These are phyloP conservation scores for Mycena olivaceomarginata DNA, from an alignment of 768 basidiomycete genomes.

Conservation along the genomic window DNA sequence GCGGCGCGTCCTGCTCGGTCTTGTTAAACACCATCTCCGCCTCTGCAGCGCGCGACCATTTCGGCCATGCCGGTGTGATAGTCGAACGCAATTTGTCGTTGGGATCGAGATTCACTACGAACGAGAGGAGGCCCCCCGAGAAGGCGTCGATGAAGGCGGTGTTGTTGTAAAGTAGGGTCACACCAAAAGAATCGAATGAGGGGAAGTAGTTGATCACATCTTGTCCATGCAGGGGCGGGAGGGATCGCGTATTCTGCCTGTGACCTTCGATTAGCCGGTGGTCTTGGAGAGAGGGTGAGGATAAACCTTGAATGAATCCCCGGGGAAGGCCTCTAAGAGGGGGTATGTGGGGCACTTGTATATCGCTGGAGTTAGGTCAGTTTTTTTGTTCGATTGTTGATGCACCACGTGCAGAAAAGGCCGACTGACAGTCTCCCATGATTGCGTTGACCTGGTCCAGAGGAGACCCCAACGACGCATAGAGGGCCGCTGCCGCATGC, in stretches of 20 bases:
- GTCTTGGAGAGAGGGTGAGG: too few species aligned
- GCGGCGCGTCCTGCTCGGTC: constrained; percentile 18
- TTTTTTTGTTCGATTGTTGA: neutral
- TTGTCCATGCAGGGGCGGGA: neutral
- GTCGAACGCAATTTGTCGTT: constrained; percentile 46
- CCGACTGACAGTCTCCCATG: constrained; percentile 49
- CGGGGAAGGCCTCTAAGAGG: neutral
- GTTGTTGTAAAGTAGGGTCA: constrained; percentile 2
- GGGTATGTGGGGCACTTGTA: constrained; percentile 4
- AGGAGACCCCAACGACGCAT: constrained; percentile 40
- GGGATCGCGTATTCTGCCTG: constrained; percentile 11
- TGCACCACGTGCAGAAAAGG: neutral
- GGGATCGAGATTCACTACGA: constrained; percentile 44
- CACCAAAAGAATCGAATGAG: neutral
- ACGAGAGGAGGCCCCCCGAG: constrained; percentile 46
- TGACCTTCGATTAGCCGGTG: neutral
- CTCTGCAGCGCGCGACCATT: constrained; percentile 3
- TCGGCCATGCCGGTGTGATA: constrained; percentile 37
- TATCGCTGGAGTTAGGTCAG: neutral
- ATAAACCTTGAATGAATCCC: neutral
- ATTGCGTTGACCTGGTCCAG: constrained; percentile 43
- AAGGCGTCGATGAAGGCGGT: constrained; percentile 52
- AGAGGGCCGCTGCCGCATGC: constrained; percentile 35
- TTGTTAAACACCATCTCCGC: constrained; percentile 54
- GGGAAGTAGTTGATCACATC: constrained; percentile 19